Evolutionary conservation across 805 yeast species (phyloP), one percentile per base, ranked within the genome.

Genomic region (Suhomyces canberraensis): DNA sequence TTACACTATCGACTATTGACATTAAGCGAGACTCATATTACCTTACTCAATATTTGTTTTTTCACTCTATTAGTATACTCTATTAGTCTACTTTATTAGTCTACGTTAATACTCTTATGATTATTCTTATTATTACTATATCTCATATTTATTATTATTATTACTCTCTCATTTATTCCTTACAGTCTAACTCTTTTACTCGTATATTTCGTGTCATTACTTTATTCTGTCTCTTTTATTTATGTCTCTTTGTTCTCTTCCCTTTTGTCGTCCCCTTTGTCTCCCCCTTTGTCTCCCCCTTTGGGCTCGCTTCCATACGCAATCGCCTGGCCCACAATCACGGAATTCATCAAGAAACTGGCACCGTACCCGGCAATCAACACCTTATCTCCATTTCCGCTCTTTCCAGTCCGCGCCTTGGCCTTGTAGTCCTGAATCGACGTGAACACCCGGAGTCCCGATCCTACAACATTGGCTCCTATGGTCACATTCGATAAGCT

Each of bases 401-500:
- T 51, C 55, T 40, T 52, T 32, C 31, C 49, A 40, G 41, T 18
- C 26, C 35, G 31, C 2, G 35, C 24, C 40, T 38, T 45, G 16
- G 39, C 19, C 7, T 54, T 51, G 48, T 54, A 60, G 40, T 56
- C 56, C 41, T 62, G 59, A 11, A 57, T 35, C 8, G 73, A 63
- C 26, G 74, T 67, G 46, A 61, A 66, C 15, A 68, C 66, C 32
- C 74, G 54, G 31, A 61, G 48, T 31, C 58, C 46, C 8, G 71
- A 58, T 2, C 74, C 74, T 16, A 62, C 29, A 25, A 59, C 56
- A 43, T 66, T 68, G 38, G 73, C 74, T 18, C 61, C 53, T 22
- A 67, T 54, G n/a, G 71, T 67, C 29, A 65, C 48, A 18, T 48
- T 56, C 8, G 68, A 58, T 30, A 68, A 60, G 41, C 64, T 71